Conservation (phyloP, 2,329 filamentous ascomycete genomes). For the Alternaria rosae region DNA sequence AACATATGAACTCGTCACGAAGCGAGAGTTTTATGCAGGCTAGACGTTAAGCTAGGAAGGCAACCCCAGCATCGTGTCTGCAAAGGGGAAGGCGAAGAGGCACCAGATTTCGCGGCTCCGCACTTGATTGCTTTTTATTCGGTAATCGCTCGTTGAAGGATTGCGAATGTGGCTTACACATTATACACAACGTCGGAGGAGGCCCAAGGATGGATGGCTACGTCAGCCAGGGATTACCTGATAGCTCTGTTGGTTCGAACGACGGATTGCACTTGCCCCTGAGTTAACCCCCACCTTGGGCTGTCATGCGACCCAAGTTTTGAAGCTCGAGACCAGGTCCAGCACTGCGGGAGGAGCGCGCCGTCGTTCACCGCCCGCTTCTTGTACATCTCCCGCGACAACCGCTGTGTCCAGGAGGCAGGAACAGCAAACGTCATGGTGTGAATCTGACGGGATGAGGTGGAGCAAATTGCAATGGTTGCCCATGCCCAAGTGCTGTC, state of each 20-base stretch:
- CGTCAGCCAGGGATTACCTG: background rate
- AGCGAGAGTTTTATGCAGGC: constrained; percentile 8
- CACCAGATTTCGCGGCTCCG: constrained; percentile 5
- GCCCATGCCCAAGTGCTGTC: background rate
- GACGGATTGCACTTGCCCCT: constrained; percentile 18
- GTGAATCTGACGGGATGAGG: constrained; percentile 13
- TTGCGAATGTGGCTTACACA: background rate
- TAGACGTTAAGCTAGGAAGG: constrained; percentile 12
- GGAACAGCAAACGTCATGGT: constrained; percentile 13
- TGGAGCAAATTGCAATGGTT: background rate
- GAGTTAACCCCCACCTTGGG: constrained; percentile 24
- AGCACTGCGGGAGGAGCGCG: constrained; percentile 42
- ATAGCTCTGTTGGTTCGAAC: background rate
- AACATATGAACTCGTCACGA: background rate
- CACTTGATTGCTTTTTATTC: constrained; percentile 9
- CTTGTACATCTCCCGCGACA: constrained; percentile 29
- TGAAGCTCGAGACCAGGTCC: constrained; percentile 22
- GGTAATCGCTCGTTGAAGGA: constrained; percentile 5
- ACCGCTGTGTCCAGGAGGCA: constrained; percentile 9
- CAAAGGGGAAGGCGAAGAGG: constrained; percentile 1
- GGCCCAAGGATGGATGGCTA: background rate
- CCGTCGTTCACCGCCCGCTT: constrained; percentile 29
- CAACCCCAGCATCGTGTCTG: background rate
- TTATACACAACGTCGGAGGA: background rate
- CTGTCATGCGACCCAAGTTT: constrained; percentile 29